Percentiles rank a stretch among this genome's conserved stretches.
phyloP scores from a whole-genome alignment of 768 basidiomycete genomes.

The Amanita thiersii region DNA sequence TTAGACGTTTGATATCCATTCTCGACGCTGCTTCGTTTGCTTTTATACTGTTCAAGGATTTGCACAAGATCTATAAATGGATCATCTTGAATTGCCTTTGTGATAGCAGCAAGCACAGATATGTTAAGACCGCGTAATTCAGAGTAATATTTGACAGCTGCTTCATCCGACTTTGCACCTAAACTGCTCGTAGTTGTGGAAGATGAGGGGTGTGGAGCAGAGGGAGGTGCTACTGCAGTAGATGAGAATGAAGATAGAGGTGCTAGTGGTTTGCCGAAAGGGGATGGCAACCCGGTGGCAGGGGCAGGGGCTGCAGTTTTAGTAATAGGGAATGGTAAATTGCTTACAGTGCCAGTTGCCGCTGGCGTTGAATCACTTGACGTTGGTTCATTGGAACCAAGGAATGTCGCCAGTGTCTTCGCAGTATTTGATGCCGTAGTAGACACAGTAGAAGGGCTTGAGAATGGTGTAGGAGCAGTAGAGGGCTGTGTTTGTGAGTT shows the following conservation, averaged over 20 bases:
- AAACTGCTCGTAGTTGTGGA: slow-evolving; percentile 9
- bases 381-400: slow-evolving; percentile 17
- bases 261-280: background rate
- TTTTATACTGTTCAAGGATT: slow-evolving; percentile 51
- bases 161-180: slow-evolving; percentile 22
- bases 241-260: slow-evolving; percentile 7
- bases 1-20: slow-evolving; percentile 40
- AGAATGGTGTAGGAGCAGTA: slow-evolving; percentile 10
- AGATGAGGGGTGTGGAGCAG: background rate
- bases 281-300: slow-evolving; percentile 2
- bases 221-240: background rate
- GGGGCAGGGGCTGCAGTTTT: too few species aligned
- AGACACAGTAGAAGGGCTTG: slow-evolving; percentile 12
- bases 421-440: slow-evolving; percentile 35
- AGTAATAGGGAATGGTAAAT: slow-evolving; percentile 2
- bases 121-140: slow-evolving; percentile 70
- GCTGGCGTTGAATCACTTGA: slow-evolving; percentile 5
- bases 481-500: slow-evolving; percentile 7
- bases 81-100: slow-evolving; percentile 54
- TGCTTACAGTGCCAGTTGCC: background rate
- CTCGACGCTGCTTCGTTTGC: slow-evolving; percentile 44
- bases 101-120: slow-evolving; percentile 52
- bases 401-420: slow-evolving; percentile 44
- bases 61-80: slow-evolving; percentile 60
- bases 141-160: slow-evolving; percentile 48